Evolutionary conservation across 2,329 filamentous ascomycete species (phyloP), one percentile per base, ranked within the genome.

Genomic region (Colletotrichum plurivorum): DNA sequence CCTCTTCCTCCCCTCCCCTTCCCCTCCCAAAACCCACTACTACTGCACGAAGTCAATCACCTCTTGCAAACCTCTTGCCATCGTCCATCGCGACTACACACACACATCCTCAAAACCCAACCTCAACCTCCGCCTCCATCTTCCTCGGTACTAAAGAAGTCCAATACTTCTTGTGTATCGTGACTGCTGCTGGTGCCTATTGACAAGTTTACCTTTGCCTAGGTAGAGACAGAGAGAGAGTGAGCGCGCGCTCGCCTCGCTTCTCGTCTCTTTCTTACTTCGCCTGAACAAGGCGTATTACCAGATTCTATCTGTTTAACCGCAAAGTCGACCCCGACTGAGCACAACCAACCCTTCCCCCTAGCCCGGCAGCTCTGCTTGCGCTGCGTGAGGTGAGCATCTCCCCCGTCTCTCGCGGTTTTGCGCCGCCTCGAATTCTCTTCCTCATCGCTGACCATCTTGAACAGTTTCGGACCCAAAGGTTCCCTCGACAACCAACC

Each of bases 281-380:
- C 72, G 78, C 78, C 80, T 80, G 75, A 78, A 76, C 63, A 73
- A 77, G 78, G 78, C 78, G 73, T 75, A 70, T 27, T 52, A 68
- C 57, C 58, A 70, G 58, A 69, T 56, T 49, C n/a, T 60, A 63
- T 68, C 57, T 69, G 58, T 54, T 64, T 63, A 64, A 71, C 67
- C 73, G 74, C 73, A 76, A 80, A 80, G 81, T 83, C 83, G 76
- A 76, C 76, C 72, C 77, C 80, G 81, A 84, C 84, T 88, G 86
- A 85, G 81, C 77, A 83, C 82, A 76, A 84, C 78, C 71, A 49
- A 76, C 75, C 77, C 76, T 69, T 72, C 78, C 72, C 73, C 77
- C 76, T 83, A 86, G 90, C 92, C 92, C 92, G 92, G 91, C 92
- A 89, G 88, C 87, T 89, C 90, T 82, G 91, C 90, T 93, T 92